Percentiles rank a stretch among this genome's conserved stretches.
Conservation (phyloP, 164 flowering plant genomes). For the Umbilicus rupestris region DNA sequence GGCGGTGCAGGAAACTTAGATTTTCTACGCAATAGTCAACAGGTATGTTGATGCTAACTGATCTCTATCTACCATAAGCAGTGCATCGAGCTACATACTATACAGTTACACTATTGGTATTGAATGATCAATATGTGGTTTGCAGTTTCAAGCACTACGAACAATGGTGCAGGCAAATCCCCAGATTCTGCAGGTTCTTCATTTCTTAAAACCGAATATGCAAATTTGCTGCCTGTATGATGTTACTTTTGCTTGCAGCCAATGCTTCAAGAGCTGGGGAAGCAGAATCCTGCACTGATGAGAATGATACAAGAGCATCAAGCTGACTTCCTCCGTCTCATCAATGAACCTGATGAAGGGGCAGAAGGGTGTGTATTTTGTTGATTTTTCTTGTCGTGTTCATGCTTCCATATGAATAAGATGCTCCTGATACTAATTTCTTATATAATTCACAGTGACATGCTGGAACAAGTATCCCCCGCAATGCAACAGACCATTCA, state of each 20-base stretch:
- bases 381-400: background rate
- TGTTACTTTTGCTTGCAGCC: conserved; percentile 1
- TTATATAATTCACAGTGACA: conserved; percentile 22
- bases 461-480: conserved; percentile 21
- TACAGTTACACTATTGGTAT: too few species aligned
- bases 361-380: conserved; percentile 32
- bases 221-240: background rate
- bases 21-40: conserved; percentile 80
- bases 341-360: conserved; percentile 74
- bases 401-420: too few species aligned
- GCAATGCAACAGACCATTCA: conserved; percentile 25
- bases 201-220: too few species aligned
- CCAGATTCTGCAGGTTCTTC: conserved; percentile 9
- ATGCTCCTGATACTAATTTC: background rate
- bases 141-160: conserved; percentile 61
- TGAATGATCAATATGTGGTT: background rate
- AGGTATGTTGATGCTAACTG: conserved; percentile 27
- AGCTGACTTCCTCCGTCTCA: conserved; percentile 61
- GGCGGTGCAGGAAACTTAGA: conserved; percentile 68
- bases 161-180: conserved; percentile 74
- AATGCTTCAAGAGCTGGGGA: conserved; percentile 11
- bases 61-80: too few species aligned
- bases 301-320: conserved; percentile 76
- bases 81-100: background rate
- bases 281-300: conserved; percentile 67